phyloP scores from a whole-genome alignment of 352 stramenopile species.

The Phytopythium helicoides region DNA sequence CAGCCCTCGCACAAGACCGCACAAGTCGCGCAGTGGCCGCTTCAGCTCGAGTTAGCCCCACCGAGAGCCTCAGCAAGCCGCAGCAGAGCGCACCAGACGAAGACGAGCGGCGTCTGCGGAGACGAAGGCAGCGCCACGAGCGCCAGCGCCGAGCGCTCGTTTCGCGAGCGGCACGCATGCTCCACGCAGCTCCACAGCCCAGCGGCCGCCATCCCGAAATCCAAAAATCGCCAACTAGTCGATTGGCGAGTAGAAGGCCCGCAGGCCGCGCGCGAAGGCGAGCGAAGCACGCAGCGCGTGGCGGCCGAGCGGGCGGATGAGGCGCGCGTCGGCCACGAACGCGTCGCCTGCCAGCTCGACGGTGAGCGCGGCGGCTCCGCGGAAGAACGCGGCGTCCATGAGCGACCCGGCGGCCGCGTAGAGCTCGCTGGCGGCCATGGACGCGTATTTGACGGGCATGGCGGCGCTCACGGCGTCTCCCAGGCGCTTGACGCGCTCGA shows the following conservation, averaged over 20 bases:
- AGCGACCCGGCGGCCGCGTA: slow-evolving; percentile 23
- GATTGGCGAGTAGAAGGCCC: slow-evolving; percentile 21
- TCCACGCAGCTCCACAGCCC: not conserved
- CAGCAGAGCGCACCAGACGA: slow-evolving; percentile 5
- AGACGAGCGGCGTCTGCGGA: slow-evolving; percentile 2
- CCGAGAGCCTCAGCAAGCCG: no score
- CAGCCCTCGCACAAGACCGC: slow-evolving; percentile 6
- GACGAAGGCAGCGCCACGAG: not conserved
- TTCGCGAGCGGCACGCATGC: not conserved
- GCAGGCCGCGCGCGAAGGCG: slow-evolving; percentile 19
- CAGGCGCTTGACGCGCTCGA: slow-evolving; percentile 7
- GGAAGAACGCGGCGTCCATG: slow-evolving; percentile 22
- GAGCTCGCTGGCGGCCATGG: slow-evolving; percentile 15
- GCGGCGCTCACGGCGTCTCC: slow-evolving; percentile 12
- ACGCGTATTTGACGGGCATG: slow-evolving; percentile 17
- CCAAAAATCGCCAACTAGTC: no score
- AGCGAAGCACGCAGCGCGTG: slow-evolving; percentile 20
- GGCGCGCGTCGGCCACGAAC: slow-evolving; percentile 18
- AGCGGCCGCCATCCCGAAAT: not conserved
- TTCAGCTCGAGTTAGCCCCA: not conserved
- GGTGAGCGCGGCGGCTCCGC: slow-evolving; percentile 16
- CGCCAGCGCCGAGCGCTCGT: no score
- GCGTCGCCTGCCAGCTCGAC: slow-evolving; percentile 24
- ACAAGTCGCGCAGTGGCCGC: not conserved
- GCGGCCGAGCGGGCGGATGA: slow-evolving; percentile 13